phyloP scores from a whole-genome alignment of 2,329 filamentous ascomycete genomes.

The Cladosporium austrohemisphaericum region DNA sequence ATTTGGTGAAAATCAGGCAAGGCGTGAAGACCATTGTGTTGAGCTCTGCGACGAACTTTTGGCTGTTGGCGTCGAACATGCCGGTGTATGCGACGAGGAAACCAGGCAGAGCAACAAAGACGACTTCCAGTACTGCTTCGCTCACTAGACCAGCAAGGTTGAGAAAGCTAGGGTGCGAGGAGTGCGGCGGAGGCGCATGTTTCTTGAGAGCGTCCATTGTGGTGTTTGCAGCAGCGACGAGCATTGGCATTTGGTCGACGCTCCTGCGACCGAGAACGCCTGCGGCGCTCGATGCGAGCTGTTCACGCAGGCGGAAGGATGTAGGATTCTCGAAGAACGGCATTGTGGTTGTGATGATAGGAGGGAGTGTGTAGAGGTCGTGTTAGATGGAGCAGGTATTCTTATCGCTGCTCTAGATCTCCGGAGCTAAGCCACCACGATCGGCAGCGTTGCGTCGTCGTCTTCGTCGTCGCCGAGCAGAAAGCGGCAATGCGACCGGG shows the following conservation, averaged over 20 bases:
- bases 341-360: not conserved
- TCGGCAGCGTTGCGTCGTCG: too few relatives aligned
- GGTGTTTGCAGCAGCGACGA: constrained; percentile 30
- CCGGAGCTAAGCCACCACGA: too few relatives aligned
- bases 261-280: constrained; percentile 38
- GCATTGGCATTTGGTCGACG: constrained; percentile 25
- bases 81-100: constrained; percentile 88
- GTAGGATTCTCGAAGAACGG: constrained; percentile 9
- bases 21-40: constrained; percentile 97
- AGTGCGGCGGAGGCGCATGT: constrained; percentile 27
- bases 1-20: constrained; percentile 94
- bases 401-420: not conserved
- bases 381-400: not conserved
- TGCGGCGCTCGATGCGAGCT: constrained; percentile 25
- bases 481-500: not conserved
- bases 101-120: constrained; percentile 89
- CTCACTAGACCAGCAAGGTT: constrained; percentile 81
- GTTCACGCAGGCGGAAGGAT: constrained; percentile 39
- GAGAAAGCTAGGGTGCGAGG: constrained; percentile 59
- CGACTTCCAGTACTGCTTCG: constrained; percentile 89
- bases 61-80: constrained; percentile 91
- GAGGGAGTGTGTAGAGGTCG: too few relatives aligned
- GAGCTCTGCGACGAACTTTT: constrained; percentile 94
- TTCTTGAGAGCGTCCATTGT: constrained; percentile 29
- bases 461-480: not conserved